phyloP scores from a whole-genome alignment of 306 rosid genomes.

The Citrullus mucosospermus region DNA sequence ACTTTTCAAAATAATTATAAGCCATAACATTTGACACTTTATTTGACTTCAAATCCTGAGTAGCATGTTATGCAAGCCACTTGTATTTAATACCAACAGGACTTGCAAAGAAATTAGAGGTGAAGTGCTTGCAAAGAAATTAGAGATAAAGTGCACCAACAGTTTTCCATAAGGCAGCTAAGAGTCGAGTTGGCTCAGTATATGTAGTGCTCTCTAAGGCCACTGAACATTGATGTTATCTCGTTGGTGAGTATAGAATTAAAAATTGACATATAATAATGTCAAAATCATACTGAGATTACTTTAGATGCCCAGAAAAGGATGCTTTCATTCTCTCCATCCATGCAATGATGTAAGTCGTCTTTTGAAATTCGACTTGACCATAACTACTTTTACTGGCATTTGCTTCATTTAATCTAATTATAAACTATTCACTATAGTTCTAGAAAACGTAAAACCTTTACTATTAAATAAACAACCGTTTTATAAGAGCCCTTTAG shows the following conservation, averaged over 20 bases:
- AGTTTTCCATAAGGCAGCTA: not conserved
- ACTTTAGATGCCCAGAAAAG: not conserved
- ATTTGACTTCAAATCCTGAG: not conserved
- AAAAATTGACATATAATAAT: not conserved
- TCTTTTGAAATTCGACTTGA: not conserved
- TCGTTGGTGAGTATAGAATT: not conserved
- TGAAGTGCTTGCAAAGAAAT: not conserved
- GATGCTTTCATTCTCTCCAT: not conserved
- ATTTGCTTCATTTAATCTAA: not conserved
- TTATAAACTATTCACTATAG: not conserved
- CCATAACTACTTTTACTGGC: not conserved
- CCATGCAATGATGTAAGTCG: not conserved
- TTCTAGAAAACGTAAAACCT: not conserved
- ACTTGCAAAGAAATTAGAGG: not conserved
- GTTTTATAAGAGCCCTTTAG: not conserved
- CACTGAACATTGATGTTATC: not conserved
- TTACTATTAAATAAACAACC: no score
- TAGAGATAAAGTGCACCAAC: not conserved
- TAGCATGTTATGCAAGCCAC: not conserved
- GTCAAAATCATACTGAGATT: not conserved
- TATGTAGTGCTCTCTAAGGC: not conserved
- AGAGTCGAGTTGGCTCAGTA: not conserved
- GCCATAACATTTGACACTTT: not conserved
- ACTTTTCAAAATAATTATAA: not conserved
- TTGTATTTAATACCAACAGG: not conserved